A percentile compares a stretch with the other conserved stretches of the same genome.
Evolutionary conservation across 345 rosid genomes (phyloP).

Genomic region (Rhodamnia rubescens): DNA sequence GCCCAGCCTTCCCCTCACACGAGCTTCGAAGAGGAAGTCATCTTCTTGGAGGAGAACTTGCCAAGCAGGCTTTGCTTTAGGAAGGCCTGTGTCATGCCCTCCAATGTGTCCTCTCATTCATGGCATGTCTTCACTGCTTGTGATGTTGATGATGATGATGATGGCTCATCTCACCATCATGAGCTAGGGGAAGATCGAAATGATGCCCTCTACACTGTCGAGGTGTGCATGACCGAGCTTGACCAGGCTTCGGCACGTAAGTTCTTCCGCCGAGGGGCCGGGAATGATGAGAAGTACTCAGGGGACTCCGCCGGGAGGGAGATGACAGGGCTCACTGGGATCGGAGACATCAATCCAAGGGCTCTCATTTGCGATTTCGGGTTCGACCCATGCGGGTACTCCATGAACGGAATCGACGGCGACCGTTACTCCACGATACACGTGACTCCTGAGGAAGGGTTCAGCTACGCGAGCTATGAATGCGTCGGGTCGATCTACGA

Average conservation of each 20-base stretch:
- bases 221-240: conserved; percentile 88
- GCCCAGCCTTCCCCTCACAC: conserved; percentile 85
- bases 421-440: conserved; percentile 94
- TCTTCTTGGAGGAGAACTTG: conserved; percentile 44
- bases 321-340: conserved; percentile 70
- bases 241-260: conserved; percentile 48
- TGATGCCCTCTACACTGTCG: conserved; percentile 33
- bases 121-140: conserved; percentile 83
- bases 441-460: conserved; percentile 93
- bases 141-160: conserved; percentile 14
- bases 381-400: conserved; percentile 92
- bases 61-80: conserved; percentile 43
- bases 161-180: background rate
- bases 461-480: conserved; percentile 88
- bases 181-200: background rate
- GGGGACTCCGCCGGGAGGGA: conserved; percentile 59
- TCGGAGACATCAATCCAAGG: conserved; percentile 41
- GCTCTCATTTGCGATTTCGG: conserved; percentile 73
- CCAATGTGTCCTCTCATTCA: conserved; percentile 42
- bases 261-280: conserved; percentile 29
- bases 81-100: conserved; percentile 76
- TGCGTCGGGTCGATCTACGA: conserved; percentile 59
- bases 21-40: conserved; percentile 69
- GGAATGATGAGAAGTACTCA: conserved; percentile 20
- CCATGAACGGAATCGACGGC: conserved; percentile 80